phyloP scores from a whole-genome alignment of 2,329 filamentous ascomycete species.

The Plectosphaerella cucumerina region DNA sequence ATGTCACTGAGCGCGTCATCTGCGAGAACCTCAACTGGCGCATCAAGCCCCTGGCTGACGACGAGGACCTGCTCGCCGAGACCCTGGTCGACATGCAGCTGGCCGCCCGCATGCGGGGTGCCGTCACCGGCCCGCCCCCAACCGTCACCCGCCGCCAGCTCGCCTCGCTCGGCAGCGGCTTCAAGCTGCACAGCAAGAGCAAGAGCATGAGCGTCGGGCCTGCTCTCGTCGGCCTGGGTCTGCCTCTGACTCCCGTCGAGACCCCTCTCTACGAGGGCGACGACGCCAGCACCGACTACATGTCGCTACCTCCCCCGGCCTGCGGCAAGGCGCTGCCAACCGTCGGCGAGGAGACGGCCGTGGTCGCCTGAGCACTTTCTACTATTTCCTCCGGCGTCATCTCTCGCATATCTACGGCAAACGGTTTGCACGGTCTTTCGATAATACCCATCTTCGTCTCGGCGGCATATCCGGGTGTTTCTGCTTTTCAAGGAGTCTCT shows the following conservation, averaged over 20 bases:
- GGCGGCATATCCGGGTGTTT: too few species aligned
- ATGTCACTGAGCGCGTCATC: constrained; percentile 59
- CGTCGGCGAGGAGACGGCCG: constrained; percentile 9
- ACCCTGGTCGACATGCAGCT: constrained; percentile 62
- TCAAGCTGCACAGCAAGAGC: constrained; percentile 21
- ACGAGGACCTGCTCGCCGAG: constrained; percentile 51
- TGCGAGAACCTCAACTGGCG: constrained; percentile 62
- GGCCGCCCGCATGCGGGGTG: constrained; percentile 35
- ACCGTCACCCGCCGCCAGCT: constrained; percentile 6
- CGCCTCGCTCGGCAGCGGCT: not conserved
- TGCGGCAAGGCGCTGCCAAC: constrained; percentile 5
- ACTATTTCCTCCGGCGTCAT: not conserved
- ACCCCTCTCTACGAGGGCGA: constrained; percentile 18
- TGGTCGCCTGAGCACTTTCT: not conserved
- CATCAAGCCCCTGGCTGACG: constrained; percentile 56
- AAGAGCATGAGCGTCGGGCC: constrained; percentile 34
- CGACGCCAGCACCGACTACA: constrained; percentile 8
- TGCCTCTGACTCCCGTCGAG: constrained; percentile 36
- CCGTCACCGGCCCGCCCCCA: constrained; percentile 14
- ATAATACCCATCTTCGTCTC: too few species aligned
- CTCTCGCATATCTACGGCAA: not conserved
- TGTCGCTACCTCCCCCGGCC: constrained; percentile 5
- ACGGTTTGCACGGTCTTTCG: not conserved
- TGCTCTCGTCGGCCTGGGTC: constrained; percentile 32
- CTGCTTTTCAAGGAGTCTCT: too few species aligned